Base-by-base conservation (phyloP, 768 basidiomycete genomes). In the Macrolepiota albuminosa region DNA sequence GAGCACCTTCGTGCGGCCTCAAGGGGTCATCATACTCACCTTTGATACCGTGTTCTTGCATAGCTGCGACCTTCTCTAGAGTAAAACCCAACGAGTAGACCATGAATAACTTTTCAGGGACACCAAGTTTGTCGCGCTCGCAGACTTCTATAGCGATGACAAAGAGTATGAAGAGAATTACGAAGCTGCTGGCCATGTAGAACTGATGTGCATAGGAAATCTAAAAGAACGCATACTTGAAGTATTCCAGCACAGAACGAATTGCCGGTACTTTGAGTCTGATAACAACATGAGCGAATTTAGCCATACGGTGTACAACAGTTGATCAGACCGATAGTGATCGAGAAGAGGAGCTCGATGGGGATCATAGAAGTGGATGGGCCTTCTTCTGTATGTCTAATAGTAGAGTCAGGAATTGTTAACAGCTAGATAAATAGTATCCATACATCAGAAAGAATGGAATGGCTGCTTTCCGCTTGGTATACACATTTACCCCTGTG, bases 41-140 rank as follows among this genome's bases (percentile, higher is more conserved):
- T 83, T 82, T 86, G 51, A 98, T 86, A 4, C 95, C 95, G 69
- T 94, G 94, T 70, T 98, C 95, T 70, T 97, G 92, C 87, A 96
- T 93, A 4, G 93, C 89, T 24, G 95, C 95, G 9, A 95, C 76
- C 70, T 94, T 96, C 70, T 98, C 95, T 21, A 98, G 78, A 0
- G 91, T 84, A 71, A 97, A 98, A 0, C 95, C 95, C 65, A 87
- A 73, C 1, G 83, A 79, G 68, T 88, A 90, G 4, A 86, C 64
- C 84, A 97, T 93, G 71, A 98, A 98, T 1, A 82, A 50, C 1
- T 80, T 65, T 69, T 98, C 95, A 4, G 84, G 70, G 1, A 66
- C 58, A 68, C 93, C 95, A 63, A 98, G 71, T 34, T 60, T 72
- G 48, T 87, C 75, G 24, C 78, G 72, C 54, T 87, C 79, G 63